phyloP scores from a whole-genome alignment of 2,329 filamentous ascomycete genomes.

The Fusarium marasasianum region DNA sequence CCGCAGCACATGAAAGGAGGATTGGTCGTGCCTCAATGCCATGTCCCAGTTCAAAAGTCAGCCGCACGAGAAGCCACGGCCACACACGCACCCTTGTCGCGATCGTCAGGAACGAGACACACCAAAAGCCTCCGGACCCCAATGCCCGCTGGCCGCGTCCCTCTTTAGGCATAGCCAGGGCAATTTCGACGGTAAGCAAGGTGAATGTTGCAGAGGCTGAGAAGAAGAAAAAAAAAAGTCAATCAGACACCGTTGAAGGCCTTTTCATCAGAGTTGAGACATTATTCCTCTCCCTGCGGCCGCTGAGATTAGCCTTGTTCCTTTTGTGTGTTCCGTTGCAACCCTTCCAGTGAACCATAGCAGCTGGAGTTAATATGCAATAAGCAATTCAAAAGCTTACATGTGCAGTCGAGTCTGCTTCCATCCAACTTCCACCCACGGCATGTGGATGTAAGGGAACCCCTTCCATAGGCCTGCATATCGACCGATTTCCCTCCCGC shows the following conservation, averaged over 20 bases:
- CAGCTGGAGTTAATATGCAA: constrained; percentile 2
- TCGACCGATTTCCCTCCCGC: constrained; percentile 22
- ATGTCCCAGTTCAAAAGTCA: constrained; percentile 18
- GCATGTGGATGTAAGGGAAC: constrained; percentile 1
- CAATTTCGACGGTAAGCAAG: background rate
- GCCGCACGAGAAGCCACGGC: constrained; percentile 10
- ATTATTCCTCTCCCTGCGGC: constrained; percentile 1
- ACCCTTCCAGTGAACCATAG: constrained; percentile 15
- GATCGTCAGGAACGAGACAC: constrained; percentile 43
- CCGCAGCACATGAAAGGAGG: background rate
- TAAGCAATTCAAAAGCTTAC: background rate
- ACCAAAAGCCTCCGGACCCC: constrained; percentile 27
- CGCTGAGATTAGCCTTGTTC: background rate
- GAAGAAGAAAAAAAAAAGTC: constrained; percentile 7
- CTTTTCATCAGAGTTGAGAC: constrained; percentile 9
- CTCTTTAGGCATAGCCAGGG: constrained; percentile 23
- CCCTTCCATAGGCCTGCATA: constrained; percentile 10
- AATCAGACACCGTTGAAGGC: constrained; percentile 1
- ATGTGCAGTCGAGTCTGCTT: constrained; percentile 6
- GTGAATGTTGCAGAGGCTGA: background rate
- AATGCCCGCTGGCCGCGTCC: constrained; percentile 14
- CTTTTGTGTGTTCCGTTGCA: background rate
- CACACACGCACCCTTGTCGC: constrained; percentile 28
- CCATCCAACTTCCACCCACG: background rate
- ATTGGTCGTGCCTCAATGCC: background rate